Evolutionary conservation across 2,329 filamentous ascomycete genomes (phyloP), one percentile per base, ranked within the genome.

Genomic region (Ophiostoma piceae): DNA sequence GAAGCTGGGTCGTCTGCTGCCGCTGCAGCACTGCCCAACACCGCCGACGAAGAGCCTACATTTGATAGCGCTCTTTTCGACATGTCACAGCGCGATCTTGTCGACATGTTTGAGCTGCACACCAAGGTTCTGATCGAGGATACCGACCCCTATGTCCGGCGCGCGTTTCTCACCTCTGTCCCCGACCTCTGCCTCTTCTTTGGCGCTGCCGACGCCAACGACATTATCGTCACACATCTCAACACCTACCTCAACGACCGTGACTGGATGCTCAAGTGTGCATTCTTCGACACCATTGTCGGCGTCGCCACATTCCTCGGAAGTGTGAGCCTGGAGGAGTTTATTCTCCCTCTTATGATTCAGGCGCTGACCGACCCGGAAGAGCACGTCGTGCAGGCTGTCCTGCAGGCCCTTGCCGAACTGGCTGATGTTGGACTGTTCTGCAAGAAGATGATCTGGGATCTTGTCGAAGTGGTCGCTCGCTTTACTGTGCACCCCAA

Each of bases 201-300:
- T 74, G 93, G 92, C 2, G 94, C 91, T 72, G 86, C 89, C n/a
- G 90, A 93, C 76, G 91, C 94, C 0, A 97, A 96, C 77, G 95
- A 99, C 76, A 92, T 99, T n/a, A 89, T 99, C 19, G 82, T 99
- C 29, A 96, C 93, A 41, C 95, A 99, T 80, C 83, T 99, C 37
- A 98, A 98, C 76, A 99, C 95, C 0, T 99, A 99, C 75, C 81
- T 99, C 9, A 99, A 99, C 74, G 95, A 98, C 75, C 88, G 90
- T 60, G 94, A 99, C 77, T 99, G 95, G 95, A 92, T 92, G 78
- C 82, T 99, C 41, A 97, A 97, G 78, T 97, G 93, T 75, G 93
- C 94, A 2, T 98, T 98, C 77, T 97, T 99, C 76, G 94, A 97
- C 76, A 92, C 93, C 0, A 92, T 98, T 35, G 92, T 98, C 19